Conservation (phyloP, 202 grass and related monocot species). For the Setaria viridis region DNA sequence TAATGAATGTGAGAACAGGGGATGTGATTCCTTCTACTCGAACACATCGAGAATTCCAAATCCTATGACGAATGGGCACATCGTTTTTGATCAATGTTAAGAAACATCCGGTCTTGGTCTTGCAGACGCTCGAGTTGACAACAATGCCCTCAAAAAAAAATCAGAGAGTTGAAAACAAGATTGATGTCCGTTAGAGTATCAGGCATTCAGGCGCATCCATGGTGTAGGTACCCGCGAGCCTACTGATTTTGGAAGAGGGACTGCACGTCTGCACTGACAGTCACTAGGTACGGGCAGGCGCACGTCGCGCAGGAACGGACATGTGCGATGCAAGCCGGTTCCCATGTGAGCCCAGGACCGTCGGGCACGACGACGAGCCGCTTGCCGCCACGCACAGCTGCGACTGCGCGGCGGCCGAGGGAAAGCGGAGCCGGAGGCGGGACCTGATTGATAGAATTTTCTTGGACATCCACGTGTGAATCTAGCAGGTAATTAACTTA, state of each 20-base stretch:
- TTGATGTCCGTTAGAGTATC: background rate
- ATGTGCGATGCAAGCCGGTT: background rate
- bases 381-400: conserved; percentile 4
- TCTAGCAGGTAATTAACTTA: no score
- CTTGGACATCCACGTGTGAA: no score
- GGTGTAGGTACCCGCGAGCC: no score
- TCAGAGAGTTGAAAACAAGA: background rate
- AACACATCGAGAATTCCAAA: background rate
- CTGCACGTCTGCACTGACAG: background rate
- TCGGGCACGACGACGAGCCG: background rate
- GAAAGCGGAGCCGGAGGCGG: background rate
- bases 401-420: background rate
- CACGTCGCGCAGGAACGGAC: background rate
- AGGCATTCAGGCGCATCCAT: no score
- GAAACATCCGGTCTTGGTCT: no score
- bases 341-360: background rate
- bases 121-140: background rate
- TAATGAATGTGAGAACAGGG: background rate
- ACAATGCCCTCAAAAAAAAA: background rate
- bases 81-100: background rate
- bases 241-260: no score
- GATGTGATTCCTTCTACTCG: background rate
- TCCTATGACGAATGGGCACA: background rate
- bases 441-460: background rate
- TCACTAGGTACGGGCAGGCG: no score